phyloP scores from a whole-genome alignment of 352 stramenopile species.

The Albugo candida region DNA sequence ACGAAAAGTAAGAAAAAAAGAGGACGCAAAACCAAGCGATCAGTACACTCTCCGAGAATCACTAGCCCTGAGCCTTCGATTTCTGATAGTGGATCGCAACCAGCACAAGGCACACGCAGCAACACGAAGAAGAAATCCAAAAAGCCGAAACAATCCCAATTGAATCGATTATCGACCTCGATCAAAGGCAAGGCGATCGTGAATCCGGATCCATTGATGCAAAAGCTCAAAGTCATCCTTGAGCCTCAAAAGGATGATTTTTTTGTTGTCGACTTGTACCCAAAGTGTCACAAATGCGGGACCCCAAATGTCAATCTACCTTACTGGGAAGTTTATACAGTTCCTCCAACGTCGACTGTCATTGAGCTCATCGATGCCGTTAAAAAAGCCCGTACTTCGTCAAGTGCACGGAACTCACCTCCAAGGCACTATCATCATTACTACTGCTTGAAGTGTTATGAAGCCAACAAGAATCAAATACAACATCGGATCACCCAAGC shows the following conservation, averaged over 20 bases:
- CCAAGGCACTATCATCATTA: conserved; percentile 72
- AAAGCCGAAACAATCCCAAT: conserved; percentile 1
- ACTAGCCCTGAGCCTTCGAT: neutral
- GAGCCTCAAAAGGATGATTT: conserved; percentile 99
- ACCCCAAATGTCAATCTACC: conserved; percentile 64
- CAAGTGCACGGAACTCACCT: conserved; percentile 35
- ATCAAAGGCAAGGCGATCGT: conserved; percentile 71
- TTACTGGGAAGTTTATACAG: conserved; percentile 72
- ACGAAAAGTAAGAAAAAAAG: conserved; percentile 41
- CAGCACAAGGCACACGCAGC: conserved; percentile 2
- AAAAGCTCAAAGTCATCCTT: conserved; percentile 93
- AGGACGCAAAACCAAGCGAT: conserved; percentile 49
- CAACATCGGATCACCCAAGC: conserved; percentile 55
- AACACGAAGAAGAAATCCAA: no score
- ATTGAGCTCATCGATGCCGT: conserved; percentile 58
- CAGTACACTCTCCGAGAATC: conserved; percentile 27
- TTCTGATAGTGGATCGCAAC: neutral
- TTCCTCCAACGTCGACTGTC: conserved; percentile 32
- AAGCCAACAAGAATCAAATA: conserved; percentile 54
- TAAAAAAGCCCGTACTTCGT: conserved; percentile 53
- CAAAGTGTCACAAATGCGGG: conserved; percentile 75
- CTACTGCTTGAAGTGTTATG: conserved; percentile 51
- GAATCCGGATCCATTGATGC: conserved; percentile 90
- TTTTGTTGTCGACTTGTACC: conserved; percentile 92
- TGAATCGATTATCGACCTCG: conserved; percentile 15